phyloP scores from a whole-genome alignment of 202 grass and related monocot species.

The Bolboschoenoplectus hybrid region DNA sequence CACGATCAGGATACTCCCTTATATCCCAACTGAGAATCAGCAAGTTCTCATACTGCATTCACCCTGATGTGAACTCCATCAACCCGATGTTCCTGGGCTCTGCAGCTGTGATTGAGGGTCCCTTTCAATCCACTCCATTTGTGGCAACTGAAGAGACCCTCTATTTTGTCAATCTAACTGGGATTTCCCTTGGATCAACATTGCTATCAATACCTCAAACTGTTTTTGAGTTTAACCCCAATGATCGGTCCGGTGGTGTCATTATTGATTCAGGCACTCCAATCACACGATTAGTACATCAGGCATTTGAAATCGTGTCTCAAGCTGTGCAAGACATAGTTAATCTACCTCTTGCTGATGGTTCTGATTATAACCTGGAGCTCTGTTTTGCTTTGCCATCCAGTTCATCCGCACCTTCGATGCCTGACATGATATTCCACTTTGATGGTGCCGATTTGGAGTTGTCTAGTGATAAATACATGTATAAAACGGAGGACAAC shows the following conservation, averaged over 20 bases:
- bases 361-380: not conserved
- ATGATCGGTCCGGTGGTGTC: not conserved
- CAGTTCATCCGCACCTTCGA: not conserved
- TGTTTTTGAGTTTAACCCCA: slow-evolving; percentile 3
- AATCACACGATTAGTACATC: not conserved
- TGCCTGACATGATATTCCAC: slow-evolving; percentile 35
- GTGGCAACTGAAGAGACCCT: not conserved
- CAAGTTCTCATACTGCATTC: slow-evolving; percentile 3
- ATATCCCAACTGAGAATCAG: not conserved
- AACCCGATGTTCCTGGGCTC: not conserved
- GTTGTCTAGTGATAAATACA: slow-evolving; percentile 11
- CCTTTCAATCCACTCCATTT: not conserved
- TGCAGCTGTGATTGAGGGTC: not conserved
- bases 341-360: not conserved
- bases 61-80: not conserved
- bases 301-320: not conserved
- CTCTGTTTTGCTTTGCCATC: slow-evolving; percentile 19
- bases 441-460: slow-evolving; percentile 17
- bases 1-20: not conserved
- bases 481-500: not conserved
- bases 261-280: slow-evolving; percentile 37
- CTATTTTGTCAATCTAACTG: not conserved
- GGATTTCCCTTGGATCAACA: slow-evolving; percentile 25
- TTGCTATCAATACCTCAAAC: slow-evolving; percentile 15
- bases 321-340: slow-evolving; percentile 1